Base-by-base conservation (phyloP, 2,329 filamentous ascomycete species). In the Pyricularia pennisetigena region DNA sequence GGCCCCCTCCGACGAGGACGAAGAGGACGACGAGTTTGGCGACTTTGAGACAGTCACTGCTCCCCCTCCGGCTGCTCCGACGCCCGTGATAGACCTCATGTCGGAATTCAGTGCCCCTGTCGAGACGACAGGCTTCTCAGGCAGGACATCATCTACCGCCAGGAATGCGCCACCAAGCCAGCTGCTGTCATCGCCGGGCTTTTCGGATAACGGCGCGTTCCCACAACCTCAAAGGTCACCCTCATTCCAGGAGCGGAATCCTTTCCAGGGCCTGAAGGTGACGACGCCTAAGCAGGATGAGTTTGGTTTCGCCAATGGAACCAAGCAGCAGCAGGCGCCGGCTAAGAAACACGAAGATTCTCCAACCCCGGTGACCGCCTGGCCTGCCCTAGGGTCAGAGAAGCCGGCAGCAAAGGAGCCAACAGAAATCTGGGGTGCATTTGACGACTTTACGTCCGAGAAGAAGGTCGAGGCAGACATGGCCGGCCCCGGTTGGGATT, bases 241-340 rank as follows among this genome's bases (percentile, higher is more conserved):
- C 0, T 83, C 83, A 0, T 85, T 84, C 68, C 81, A 83, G 54
- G 80, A 83, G 20, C 80, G 83, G 59, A 86, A 85, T 69, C 83
- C 83, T 0, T 86, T 85, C 69, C 79, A 81, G 1, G 81, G 82
- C 2, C 75, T 86, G 16, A 79, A 78, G 4, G 75, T 86, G 59
- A 79, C 82, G 65, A 83, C 81, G 1, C 79, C 80, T 2, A 75
- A 75, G 26, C 74, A 74, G 16, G 72, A 76, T 10, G 74, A 77
- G 29, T 76, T 78, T 63, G 57, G 23, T 24, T 61, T 61, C 23
- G 23, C 57, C 57, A 61, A 26, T 61, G 57, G 57, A 12, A 26
- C 9, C 57, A 61, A 61, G n/a, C 57, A 61, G 57, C 57, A 61
- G 57, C 57, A 61, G 57, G 8, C n/a, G 16, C 29, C 79, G 24